Conservation (phyloP, 306 rosid genomes). For the Erythrophleum fordii region DNA sequence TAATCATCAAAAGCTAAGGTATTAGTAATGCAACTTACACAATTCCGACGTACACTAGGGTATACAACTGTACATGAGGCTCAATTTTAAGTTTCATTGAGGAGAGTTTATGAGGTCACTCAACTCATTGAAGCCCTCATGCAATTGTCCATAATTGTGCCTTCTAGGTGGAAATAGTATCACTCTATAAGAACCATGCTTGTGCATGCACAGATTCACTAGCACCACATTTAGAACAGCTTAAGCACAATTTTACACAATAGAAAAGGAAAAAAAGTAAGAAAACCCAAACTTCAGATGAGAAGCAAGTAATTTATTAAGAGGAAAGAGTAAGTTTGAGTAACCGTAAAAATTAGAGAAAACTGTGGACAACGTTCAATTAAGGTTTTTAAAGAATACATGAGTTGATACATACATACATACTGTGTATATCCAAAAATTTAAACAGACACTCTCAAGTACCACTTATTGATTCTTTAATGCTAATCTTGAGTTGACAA, state of each 20-base stretch:
- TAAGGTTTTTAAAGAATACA: slow-evolving; percentile 82
- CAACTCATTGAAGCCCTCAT: background rate
- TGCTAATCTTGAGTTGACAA: slow-evolving; percentile 38
- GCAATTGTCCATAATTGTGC: background rate
- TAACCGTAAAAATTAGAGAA: slow-evolving; percentile 37
- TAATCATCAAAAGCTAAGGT: too few species aligned
- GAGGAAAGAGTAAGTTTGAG: background rate
- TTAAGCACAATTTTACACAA: slow-evolving; percentile 3
- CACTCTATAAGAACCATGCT: slow-evolving; percentile 15
- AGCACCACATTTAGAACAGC: background rate
- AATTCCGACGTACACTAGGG: background rate
- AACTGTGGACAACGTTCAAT: slow-evolving; percentile 61
- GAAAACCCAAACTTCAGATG: background rate
- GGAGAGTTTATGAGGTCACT: background rate
- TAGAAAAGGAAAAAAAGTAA: slow-evolving; percentile 1
- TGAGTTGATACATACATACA: slow-evolving; percentile 43
- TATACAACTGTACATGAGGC: background rate
- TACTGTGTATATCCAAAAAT: slow-evolving; percentile 67
- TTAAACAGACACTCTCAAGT: slow-evolving; percentile 43
- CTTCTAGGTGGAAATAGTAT: background rate
- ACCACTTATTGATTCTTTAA: slow-evolving; percentile 41
- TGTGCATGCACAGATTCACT: background rate
- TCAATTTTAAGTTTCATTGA: too few species aligned
- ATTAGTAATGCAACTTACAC: background rate
- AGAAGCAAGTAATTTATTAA: background rate